Evolutionary conservation across 768 basidiomycete genomes (phyloP), one percentile per base, ranked within the genome.

Genomic region (Brasilioporus rufonigricans): DNA sequence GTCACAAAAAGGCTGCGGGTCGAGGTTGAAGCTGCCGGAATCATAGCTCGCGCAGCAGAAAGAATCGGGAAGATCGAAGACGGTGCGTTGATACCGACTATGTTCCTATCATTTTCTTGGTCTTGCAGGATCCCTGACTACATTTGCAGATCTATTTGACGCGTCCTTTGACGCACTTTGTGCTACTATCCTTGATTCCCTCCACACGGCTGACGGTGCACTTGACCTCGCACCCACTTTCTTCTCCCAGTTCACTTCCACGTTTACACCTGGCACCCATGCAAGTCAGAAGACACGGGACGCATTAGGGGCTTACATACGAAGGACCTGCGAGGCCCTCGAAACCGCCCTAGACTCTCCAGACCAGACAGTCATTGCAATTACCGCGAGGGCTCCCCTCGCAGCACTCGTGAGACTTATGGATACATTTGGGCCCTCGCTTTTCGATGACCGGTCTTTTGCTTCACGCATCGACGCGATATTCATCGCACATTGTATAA

Each of bases 11-110:
- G 69, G 39, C 61, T 89, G 62, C 80, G 77, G 55, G 73, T 83
- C 1, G 77, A 74, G 16, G 59, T 61, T 12, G 72, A 70, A 12
- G 80, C 78, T 18, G 79, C 79, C 8, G 64, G 67, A 16, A 51
- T 75, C 16, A 56, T 90, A 10, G 77, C 71, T 3, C 76, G 75
- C 55, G 72, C 75, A 5, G 59, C 85, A 77, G 80, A 29, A 64
- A 73, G 45, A 55, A 69, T 43, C 24, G 79, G 77, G 7, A 71
- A 71, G 31, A 49, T 76, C 10, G 57, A 87, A 5, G 76, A 73
- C 5, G 78, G 79, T 62, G 72, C 71, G 23, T 63, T 55, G 24
- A 38, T 44, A 21, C 44, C 10, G 10, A 52, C 84, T 32, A 21
- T 52, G 7, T 51, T 44, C 21, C 53, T 53, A 10, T 39, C 53